Conservation (phyloP, 208 protist genomes). For the Leishmania lainsoni region DNA sequence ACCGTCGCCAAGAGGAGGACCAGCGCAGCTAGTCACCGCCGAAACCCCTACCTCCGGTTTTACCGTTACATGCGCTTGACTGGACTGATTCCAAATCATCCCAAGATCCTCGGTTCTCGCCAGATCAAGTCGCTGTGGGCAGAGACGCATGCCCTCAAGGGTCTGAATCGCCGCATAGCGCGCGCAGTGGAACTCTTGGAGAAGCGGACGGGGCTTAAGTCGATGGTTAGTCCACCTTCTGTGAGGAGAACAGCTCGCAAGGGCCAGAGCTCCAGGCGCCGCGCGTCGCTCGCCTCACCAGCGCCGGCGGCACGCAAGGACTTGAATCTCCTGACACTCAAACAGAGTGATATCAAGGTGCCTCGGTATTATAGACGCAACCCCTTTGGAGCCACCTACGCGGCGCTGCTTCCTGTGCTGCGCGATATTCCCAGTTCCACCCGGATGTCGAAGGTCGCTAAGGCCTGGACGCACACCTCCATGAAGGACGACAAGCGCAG, state of each 20-base stretch:
- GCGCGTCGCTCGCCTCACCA: not conserved
- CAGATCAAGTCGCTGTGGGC: slow-evolving; percentile 49
- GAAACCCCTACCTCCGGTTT: slow-evolving; percentile 45
- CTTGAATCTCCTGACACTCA: not conserved
- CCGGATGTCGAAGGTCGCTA: slow-evolving; percentile 37
- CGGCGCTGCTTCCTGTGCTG: slow-evolving; percentile 21
- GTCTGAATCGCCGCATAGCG: slow-evolving; percentile 28
- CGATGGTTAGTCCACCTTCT: slow-evolving; percentile 1
- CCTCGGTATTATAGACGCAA: slow-evolving; percentile 31
- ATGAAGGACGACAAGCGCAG: slow-evolving; percentile 28
- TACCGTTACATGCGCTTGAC: slow-evolving; percentile 51
- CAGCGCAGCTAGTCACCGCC: not conserved
- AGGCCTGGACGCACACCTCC: slow-evolving; percentile 35
- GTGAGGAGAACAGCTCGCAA: not conserved
- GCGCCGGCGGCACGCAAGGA: not conserved
- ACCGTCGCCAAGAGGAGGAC: slow-evolving; percentile 11
- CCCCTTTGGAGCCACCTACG: slow-evolving; percentile 45
- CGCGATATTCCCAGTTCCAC: slow-evolving; percentile 15
- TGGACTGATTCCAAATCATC: slow-evolving; percentile 44
- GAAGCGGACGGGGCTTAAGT: slow-evolving; percentile 18
- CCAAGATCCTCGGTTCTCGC: slow-evolving; percentile 25
- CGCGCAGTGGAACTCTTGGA: slow-evolving; percentile 26
- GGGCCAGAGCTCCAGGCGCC: not conserved
- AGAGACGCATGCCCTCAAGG: slow-evolving; percentile 33
- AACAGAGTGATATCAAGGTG: slow-evolving; percentile 30